Evolutionary conservation across 1,139 yeast genomes (phyloP).

Genomic region (Yamadazyma buinensis): DNA sequence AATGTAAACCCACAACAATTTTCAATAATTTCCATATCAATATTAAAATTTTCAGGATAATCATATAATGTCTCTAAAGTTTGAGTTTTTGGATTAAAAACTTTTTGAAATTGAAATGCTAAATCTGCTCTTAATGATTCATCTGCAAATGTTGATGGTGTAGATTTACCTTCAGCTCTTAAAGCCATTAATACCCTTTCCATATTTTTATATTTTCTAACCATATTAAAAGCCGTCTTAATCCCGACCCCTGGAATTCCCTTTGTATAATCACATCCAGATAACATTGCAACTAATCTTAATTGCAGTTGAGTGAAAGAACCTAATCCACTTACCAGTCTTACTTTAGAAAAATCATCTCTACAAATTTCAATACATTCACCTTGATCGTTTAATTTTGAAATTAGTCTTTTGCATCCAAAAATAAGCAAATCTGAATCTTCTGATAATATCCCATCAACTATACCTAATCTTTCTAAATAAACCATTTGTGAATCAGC

Average conservation of each 20-base stretch:
- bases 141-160: conserved; percentile 57
- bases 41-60: conserved; percentile 38
- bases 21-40: conserved; percentile 39
- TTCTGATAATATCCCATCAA: conserved; percentile 87
- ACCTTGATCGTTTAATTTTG: conserved; percentile 79
- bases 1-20: conserved; percentile 63
- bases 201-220: conserved; percentile 48
- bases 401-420: conserved; percentile 74
- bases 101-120: conserved; percentile 85
- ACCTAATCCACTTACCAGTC: conserved; percentile 43
- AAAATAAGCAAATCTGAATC: conserved; percentile 91
- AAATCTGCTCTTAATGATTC: conserved; percentile 66
- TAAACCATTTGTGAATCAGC: conserved; percentile 98
- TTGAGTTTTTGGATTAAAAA: conserved; percentile 60
- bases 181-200: conserved; percentile 57
- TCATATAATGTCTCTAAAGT: conserved; percentile 56
- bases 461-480: conserved; percentile 68
- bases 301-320: conserved; percentile 54
- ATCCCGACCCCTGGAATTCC: conserved; percentile 84
- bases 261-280: conserved; percentile 94
- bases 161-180: conserved; percentile 57
- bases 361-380: conserved; percentile 67
- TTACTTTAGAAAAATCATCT: conserved; percentile 46
- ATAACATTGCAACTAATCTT: conserved; percentile 74
- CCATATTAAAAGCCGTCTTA: conserved; percentile 66